A percentile compares a stretch with the other conserved stretches of the same genome.
Evolutionary conservation across 2,329 filamentous ascomycete species (phyloP).

Genomic region (Fusarium mundagurra): DNA sequence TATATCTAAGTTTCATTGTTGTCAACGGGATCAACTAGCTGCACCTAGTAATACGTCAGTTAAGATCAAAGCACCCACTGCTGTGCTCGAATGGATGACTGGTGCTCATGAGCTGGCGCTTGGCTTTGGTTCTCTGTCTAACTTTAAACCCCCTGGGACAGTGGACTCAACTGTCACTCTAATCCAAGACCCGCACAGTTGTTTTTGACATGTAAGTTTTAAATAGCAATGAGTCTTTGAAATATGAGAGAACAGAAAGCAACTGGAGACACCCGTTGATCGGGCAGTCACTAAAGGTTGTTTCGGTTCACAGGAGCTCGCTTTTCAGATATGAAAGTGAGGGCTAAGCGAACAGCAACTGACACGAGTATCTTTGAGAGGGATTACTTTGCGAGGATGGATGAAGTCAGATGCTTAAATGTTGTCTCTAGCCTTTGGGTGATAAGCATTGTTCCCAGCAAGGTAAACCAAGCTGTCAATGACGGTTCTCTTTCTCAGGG

Average conservation of each 20-base stretch:
- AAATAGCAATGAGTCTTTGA: not conserved
- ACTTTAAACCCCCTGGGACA: not conserved
- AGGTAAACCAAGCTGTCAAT: not conserved
- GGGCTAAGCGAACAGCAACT: too few relatives aligned
- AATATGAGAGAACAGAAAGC: not conserved
- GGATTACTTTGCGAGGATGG: not conserved
- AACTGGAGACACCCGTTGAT: not conserved
- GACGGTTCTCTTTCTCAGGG: too few relatives aligned
- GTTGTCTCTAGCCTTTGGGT: not conserved
- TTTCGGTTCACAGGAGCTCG: too few relatives aligned
- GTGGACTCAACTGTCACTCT: not conserved
- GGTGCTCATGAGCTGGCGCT: too few relatives aligned
- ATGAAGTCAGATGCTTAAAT: rapidly evolving
- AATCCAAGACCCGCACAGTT: not conserved
- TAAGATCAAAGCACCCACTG: rapidly evolving
- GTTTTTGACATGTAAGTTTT: too few relatives aligned
- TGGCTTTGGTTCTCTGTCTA: not conserved
- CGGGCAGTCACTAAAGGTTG: not conserved
- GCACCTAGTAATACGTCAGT: rapidly evolving
- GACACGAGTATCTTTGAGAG: too few relatives aligned
- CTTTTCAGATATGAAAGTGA: not conserved
- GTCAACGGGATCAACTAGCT: not conserved
- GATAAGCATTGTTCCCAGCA: not conserved
- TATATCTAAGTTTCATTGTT: not conserved
- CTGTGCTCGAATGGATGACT: not conserved